Evolutionary conservation across 139 green algal species (phyloP), one percentile per base, ranked within the genome.

Genomic region (Chlamydomonas asymmetrica): DNA sequence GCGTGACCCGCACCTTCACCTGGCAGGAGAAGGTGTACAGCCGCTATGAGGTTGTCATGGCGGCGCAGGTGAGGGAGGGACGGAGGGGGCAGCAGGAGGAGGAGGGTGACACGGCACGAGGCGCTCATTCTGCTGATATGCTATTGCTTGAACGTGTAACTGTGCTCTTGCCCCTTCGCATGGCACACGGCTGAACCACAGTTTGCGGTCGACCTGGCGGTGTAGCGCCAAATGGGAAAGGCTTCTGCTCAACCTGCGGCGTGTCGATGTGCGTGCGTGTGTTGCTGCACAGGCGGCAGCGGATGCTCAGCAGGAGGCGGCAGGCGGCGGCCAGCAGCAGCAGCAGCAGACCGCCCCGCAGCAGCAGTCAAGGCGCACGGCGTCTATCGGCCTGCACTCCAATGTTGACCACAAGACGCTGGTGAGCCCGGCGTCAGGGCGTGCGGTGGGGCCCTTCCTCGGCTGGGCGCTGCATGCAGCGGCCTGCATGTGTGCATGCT

Each of bases 21-120:
- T 90, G 85, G 85, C 85, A 90, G 62, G 85, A 90, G 56, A 90
- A 90, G 73, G 82, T 90, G 49, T 81, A 76, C 78, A 81, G 72
- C 66, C 52, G 63, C 27, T 52, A 40, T 5, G 84, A 89, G 74
- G 74, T 87, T 27, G 66, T 61, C 10, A 38, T 65, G 5, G 49
- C 68, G 20, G 67, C 77, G 68, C 82, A 77, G 69, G 63, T 74
- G 63, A 7, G 57, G 5, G 2, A 5, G 6, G 20, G 54, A 63
- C 38, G 50, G 10, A 22, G 5, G 41, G 37, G 48, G 49, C 57
- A 50, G 37, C 54, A 59, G 52, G 69, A 31, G 63, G 23, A 40
- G 31, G 66, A 22, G 8, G 39, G 8, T 5, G 38, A 39, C 3
- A 38, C 18, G 56, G n/a, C n/a, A n/a, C n/a, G n/a, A n/a, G n/a